phyloP scores from a whole-genome alignment of 305 asterid genomes.

The Fraxinus paxiana region DNA sequence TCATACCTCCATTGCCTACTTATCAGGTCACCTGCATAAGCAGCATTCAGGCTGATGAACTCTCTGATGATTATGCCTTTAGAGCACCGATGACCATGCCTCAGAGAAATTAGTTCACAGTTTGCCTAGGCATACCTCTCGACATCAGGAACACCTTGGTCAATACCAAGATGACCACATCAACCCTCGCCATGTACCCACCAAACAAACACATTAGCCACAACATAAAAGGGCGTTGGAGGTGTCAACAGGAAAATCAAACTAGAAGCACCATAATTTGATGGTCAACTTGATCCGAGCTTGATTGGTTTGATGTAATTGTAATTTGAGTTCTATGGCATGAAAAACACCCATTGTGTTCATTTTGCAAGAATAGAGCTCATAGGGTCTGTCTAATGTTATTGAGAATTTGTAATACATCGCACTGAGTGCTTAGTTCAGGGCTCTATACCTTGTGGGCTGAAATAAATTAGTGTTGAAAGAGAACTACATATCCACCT shows the following conservation, averaged over 20 bases:
- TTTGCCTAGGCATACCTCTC: neutral
- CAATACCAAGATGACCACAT: neutral
- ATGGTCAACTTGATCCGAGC: neutral
- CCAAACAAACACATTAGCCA: neutral
- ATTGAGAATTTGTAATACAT: neutral
- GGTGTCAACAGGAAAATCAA: neutral
- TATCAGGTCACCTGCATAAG: neutral
- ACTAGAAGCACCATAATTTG: neutral
- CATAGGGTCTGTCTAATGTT: neutral
- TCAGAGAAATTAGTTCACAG: neutral
- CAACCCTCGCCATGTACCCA: neutral
- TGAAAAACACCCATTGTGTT: neutral
- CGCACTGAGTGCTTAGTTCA: neutral
- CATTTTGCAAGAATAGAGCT: neutral
- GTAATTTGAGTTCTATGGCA: neutral
- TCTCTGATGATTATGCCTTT: neutral
- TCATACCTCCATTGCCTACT: neutral
- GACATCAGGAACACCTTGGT: neutral
- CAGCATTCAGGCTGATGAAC: neutral
- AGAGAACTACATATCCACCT: neutral
- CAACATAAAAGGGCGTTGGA: neutral
- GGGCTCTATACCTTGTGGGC: neutral
- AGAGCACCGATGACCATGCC: neutral
- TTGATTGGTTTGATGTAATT: neutral
- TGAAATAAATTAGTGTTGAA: neutral